Conservation (phyloP, 208 protist species). For the Trypanosoma mega region DNA sequence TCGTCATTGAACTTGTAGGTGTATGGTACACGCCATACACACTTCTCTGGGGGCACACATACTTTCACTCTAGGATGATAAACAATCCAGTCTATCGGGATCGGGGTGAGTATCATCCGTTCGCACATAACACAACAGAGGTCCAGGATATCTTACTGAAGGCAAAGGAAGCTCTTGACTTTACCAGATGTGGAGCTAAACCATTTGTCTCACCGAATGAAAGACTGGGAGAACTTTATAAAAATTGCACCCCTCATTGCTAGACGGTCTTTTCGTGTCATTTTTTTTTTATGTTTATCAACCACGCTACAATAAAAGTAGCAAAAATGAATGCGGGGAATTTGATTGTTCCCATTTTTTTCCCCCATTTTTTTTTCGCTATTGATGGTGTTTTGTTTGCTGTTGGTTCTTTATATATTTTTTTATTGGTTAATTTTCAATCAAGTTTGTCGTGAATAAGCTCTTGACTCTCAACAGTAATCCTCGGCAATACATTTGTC, state of each 20-base stretch:
- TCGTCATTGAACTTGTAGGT: constrained; percentile 32
- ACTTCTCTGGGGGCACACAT: constrained; percentile 30
- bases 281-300: no score
- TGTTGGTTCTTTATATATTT: no score
- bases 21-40: constrained; percentile 38
- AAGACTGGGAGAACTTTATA: constrained; percentile 15
- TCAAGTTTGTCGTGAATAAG: no score
- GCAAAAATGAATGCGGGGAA: no score
- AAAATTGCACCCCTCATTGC: constrained; percentile 21
- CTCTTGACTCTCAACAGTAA: no score
- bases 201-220: constrained; percentile 19
- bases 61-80: constrained; percentile 22
- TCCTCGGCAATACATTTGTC: no score
- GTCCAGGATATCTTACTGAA: constrained; percentile 9
- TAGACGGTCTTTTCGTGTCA: neutral
- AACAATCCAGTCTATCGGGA: constrained; percentile 26
- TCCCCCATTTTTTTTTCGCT: no score
- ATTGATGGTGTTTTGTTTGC: no score
- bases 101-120: constrained; percentile 27
- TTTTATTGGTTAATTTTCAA: no score
- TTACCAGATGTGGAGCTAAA: constrained; percentile 18
- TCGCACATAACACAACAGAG: constrained; percentile 30
- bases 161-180: constrained; percentile 27
- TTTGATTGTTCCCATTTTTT: no score
- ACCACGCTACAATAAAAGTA: no score